A percentile compares a stretch with the other conserved stretches of the same genome.
Evolutionary conservation across 83 land plant species (phyloP).

Genomic region (Larix sibirica): DNA sequence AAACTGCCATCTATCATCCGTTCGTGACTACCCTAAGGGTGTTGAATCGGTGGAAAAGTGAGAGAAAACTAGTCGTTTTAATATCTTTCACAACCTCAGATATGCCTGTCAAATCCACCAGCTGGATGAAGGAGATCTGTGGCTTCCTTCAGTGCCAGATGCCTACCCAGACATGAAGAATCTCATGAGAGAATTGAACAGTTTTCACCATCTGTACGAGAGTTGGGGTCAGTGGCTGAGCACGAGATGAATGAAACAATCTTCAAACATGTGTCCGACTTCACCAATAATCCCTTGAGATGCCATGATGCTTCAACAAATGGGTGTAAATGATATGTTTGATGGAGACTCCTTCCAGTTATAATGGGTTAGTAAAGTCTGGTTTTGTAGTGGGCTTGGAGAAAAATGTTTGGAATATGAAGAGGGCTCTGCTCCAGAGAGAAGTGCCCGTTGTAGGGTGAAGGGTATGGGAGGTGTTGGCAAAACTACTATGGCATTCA

Average conservation of each 20-base stretch:
- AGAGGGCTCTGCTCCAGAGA: background rate
- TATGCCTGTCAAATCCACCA: background rate
- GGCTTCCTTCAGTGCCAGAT: background rate
- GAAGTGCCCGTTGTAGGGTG: background rate
- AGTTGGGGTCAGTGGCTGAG: background rate
- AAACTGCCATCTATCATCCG: no score
- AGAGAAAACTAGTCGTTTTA: background rate
- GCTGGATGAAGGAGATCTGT: background rate
- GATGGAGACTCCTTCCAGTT: background rate
- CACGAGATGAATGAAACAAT: background rate
- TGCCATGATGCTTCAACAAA: background rate
- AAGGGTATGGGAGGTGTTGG: background rate
- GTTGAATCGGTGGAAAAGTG: background rate
- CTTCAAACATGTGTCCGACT: no score
- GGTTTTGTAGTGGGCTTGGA: background rate
- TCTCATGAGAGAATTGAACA: background rate
- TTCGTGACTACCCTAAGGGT: no score
- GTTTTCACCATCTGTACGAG: background rate
- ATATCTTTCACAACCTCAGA: background rate
- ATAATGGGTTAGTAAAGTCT: background rate
- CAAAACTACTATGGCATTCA: background rate
- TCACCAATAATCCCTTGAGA: background rate
- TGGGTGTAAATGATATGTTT: background rate
- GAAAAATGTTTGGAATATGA: background rate
- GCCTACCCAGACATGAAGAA: background rate